These are phyloP conservation scores for Neoarthrinium moseri DNA, from an alignment of 2,329 filamentous ascomycete species.

Conservation along the genomic window DNA sequence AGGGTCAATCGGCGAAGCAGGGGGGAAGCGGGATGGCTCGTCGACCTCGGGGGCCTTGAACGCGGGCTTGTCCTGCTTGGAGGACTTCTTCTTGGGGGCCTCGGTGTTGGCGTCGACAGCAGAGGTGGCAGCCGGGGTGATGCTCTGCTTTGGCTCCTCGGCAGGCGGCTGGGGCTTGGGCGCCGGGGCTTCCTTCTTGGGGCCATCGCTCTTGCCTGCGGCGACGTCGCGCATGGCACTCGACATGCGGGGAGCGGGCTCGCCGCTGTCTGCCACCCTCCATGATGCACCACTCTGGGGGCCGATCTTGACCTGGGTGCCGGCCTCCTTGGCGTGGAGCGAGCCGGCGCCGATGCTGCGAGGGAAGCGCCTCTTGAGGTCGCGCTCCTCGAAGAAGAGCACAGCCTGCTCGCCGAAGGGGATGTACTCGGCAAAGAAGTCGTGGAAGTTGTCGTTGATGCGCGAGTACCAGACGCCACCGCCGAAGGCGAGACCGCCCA, in stretches of 20 bases:
- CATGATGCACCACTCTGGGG: constrained; percentile 84
- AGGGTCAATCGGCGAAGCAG: constrained; percentile 72
- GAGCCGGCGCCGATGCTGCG: constrained; percentile 42
- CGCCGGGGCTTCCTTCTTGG: constrained; percentile 23
- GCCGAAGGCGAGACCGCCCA: constrained; percentile 76
- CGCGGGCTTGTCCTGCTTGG: constrained; percentile 26
- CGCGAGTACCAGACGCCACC: constrained; percentile 92
- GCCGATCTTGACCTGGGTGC: constrained; percentile 77
- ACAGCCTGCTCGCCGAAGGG: constrained; percentile 94
- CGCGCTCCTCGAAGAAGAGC: constrained; percentile 90
- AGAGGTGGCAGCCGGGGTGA: constrained; percentile 14
- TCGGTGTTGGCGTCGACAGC: constrained; percentile 10
- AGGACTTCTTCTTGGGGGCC: constrained; percentile 24
- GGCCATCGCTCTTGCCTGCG: constrained; percentile 22
- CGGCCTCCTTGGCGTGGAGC: constrained; percentile 53
- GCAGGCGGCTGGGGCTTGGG: constrained; percentile 27
- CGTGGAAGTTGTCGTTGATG: constrained; percentile 95
- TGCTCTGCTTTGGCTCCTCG: constrained; percentile 28
- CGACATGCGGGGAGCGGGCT: constrained; percentile 24
- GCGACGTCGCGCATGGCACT: constrained; percentile 23
- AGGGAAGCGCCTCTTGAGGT: constrained; percentile 84
- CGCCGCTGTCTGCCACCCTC: constrained; percentile 29
- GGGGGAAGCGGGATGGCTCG: constrained; percentile 62
- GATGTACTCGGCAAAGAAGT: constrained; percentile 97
- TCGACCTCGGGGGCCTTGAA: constrained; percentile 62